Conservation (phyloP, 345 rosid species). For the Citrus australasica region DNA sequence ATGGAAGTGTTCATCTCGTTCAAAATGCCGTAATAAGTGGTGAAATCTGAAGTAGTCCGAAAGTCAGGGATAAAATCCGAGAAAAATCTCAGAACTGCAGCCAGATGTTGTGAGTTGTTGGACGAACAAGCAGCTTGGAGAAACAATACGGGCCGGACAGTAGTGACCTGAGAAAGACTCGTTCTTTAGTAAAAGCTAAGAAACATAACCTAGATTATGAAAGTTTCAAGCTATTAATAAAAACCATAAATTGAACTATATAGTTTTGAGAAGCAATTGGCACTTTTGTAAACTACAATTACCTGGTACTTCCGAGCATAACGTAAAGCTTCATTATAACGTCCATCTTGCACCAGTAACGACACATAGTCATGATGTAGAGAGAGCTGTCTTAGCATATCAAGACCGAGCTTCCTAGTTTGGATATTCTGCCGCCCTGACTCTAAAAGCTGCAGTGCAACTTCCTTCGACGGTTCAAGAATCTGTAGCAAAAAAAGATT, state of each 20-base stretch:
- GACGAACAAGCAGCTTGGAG: slow-evolving; percentile 82
- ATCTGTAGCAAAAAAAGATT: slow-evolving; percentile 43
- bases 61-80: slow-evolving; percentile 76
- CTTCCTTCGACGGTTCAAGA: slow-evolving; percentile 94
- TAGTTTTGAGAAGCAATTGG: not conserved
- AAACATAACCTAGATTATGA: not conserved
- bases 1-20: slow-evolving; percentile 56
- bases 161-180: slow-evolving; percentile 53
- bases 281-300: slow-evolving; percentile 14
- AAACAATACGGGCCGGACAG: slow-evolving; percentile 64
- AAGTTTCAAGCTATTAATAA: not conserved
- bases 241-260: not conserved
- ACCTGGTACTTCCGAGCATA: slow-evolving; percentile 90
- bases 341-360: slow-evolving; percentile 80
- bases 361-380: slow-evolving; percentile 80
- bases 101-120: slow-evolving; percentile 69
- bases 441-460: slow-evolving; percentile 84
- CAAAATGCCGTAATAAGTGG: slow-evolving; percentile 51
- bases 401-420: slow-evolving; percentile 83
- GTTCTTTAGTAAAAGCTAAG: not conserved
- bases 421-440: slow-evolving; percentile 63
- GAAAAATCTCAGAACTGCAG: slow-evolving; percentile 90
- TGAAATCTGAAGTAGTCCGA: slow-evolving; percentile 55
- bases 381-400: slow-evolving; percentile 90
- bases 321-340: slow-evolving; percentile 84